These are phyloP conservation scores for Pichia norvegensis DNA, from an alignment of 1,139 yeast genomes.

Conservation along the genomic window DNA sequence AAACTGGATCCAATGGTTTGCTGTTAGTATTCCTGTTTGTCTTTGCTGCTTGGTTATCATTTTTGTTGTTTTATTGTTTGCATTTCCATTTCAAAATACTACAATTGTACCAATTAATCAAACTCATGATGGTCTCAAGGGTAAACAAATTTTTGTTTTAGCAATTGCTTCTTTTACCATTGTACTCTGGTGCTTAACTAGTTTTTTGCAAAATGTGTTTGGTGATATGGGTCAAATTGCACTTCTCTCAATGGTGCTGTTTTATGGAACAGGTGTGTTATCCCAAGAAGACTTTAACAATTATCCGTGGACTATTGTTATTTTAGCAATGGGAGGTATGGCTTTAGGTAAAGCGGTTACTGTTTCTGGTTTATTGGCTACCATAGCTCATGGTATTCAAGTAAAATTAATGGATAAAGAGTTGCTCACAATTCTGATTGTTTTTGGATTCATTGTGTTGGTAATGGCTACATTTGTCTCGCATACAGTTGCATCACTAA, in stretches of 20 bases:
- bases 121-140: conserved; percentile 56
- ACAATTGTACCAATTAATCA: conserved; percentile 54
- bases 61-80: conserved; percentile 63
- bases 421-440: conserved; percentile 58
- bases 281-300: conserved; percentile 84
- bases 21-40: conserved; percentile 75
- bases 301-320: conserved; percentile 88
- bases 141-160: conserved; percentile 65
- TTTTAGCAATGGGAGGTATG: conserved; percentile 94
- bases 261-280: conserved; percentile 82
- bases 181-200: conserved; percentile 77
- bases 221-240: conserved; percentile 93
- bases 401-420: conserved; percentile 50
- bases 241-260: conserved; percentile 69
- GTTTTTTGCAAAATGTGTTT: conserved; percentile 55
- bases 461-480: conserved; percentile 90
- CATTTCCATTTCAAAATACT: conserved; percentile 55
- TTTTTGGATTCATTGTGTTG: conserved; percentile 72
- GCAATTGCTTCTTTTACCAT: conserved; percentile 64
- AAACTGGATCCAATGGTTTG: conserved; percentile 94
- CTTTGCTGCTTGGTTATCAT: conserved; percentile 52
- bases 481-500: conserved; percentile 92
- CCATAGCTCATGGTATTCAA: conserved; percentile 68
- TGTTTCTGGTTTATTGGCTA: conserved; percentile 74
- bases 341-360: conserved; percentile 90